Evolutionary conservation across 2,329 filamentous ascomycete genomes (phyloP).

Genomic region (Juglanconis oblonga): DNA sequence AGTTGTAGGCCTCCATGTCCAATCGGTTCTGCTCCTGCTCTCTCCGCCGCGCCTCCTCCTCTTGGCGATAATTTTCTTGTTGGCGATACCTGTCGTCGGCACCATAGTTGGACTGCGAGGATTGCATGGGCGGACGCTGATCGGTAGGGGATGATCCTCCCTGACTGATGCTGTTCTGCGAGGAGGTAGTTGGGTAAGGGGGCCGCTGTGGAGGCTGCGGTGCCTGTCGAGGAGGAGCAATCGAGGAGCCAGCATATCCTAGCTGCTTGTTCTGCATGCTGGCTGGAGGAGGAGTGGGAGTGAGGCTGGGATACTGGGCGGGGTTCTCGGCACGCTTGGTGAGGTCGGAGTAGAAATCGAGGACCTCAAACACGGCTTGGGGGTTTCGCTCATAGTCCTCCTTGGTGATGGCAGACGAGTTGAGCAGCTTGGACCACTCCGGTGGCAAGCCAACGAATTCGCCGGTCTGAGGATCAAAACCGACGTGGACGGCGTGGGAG

Average conservation of each 20-base stretch:
- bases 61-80: conserved; percentile 36
- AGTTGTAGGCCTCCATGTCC: conserved; percentile 86
- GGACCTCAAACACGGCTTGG: conserved; percentile 75
- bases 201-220: conserved; percentile 56
- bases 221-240: conserved; percentile 61
- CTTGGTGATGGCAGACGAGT: conserved; percentile 94
- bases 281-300: conserved; percentile 61
- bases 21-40: conserved; percentile 69
- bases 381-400: conserved; percentile 98
- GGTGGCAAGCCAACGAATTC: conserved; percentile 92
- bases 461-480: conserved; percentile 91
- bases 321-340: conserved; percentile 73
- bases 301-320: conserved; percentile 64
- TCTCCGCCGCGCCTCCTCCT: conserved; percentile 59
- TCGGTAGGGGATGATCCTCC: conserved; percentile 43
- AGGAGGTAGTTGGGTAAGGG: conserved; percentile 37
- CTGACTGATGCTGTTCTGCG: conserved; percentile 32
- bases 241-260: conserved; percentile 55
- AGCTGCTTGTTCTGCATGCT: conserved; percentile 61
- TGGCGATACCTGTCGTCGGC: conserved; percentile 44
- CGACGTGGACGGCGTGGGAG: conserved; percentile 93
- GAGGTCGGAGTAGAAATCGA: conserved; percentile 83
- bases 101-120: conserved; percentile 52
- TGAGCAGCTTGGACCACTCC: conserved; percentile 96
- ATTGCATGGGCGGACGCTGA: conserved; percentile 57